phyloP scores from a whole-genome alignment of 2,329 filamentous ascomycete species.

The Zasmidium cellare region DNA sequence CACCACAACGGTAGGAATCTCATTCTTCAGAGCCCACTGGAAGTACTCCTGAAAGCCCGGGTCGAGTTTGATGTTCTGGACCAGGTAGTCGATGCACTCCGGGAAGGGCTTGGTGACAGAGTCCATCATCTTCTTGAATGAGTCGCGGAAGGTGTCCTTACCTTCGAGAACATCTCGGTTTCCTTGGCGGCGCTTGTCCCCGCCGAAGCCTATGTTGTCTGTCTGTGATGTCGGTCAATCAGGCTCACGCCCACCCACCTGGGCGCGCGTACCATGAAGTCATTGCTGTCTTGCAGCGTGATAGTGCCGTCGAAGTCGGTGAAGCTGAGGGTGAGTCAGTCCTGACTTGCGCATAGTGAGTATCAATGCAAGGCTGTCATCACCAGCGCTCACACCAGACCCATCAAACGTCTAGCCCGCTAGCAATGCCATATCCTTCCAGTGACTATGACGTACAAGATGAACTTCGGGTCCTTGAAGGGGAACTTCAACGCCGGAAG shows the following conservation, averaged over 20 bases:
- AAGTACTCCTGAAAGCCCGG: conserved; percentile 87
- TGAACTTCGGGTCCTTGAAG: conserved; percentile 71
- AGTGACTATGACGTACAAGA: conserved; percentile 59
- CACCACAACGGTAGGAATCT: conserved; percentile 88
- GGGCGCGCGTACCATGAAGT: conserved; percentile 55
- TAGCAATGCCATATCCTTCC: background rate
- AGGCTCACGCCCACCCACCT: conserved; percentile 38
- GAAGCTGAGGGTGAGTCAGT: conserved; percentile 57
- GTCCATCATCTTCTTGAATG: conserved; percentile 90
- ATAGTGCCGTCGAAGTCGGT: conserved; percentile 98
- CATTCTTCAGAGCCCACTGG: conserved; percentile 74
- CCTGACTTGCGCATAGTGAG: no score
- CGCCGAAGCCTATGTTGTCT: conserved; percentile 86
- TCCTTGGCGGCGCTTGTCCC: conserved; percentile 65
- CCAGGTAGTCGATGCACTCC: conserved; percentile 75
- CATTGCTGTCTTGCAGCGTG: conserved; percentile 72
- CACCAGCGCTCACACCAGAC: no score
- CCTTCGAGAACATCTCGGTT: conserved; percentile 77
- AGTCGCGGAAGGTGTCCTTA: conserved; percentile 73
- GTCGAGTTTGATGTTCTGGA: conserved; percentile 83
- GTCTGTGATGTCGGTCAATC: conserved; percentile 66
- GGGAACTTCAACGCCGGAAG: conserved; percentile 48
- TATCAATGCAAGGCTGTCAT: no score
- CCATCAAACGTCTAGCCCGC: background rate
- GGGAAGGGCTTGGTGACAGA: conserved; percentile 77